phyloP scores from a whole-genome alignment of 371 early-diverging fungal genomes.

The Zancudomyces culisetae region DNA sequence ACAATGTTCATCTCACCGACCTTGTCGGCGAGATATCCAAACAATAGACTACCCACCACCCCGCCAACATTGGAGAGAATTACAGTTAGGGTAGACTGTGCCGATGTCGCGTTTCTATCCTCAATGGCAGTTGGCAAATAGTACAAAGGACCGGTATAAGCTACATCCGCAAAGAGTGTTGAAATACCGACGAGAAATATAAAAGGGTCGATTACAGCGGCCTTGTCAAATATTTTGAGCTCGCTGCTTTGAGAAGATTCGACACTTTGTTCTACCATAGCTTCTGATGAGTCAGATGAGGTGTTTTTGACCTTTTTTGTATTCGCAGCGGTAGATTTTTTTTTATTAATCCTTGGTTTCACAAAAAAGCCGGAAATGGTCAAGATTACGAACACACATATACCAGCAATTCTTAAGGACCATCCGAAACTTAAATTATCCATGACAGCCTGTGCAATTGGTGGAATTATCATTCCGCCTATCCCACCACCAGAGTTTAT shows the following conservation, averaged over 20 bases:
- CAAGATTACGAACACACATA: constrained; percentile 12
- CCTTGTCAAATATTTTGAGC: constrained; percentile 25
- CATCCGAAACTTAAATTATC: constrained; percentile 18
- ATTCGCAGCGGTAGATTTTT: too few relatives aligned
- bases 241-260: constrained; percentile 17
- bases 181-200: constrained; percentile 13
- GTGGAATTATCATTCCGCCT: constrained; percentile 44
- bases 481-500: constrained; percentile 47
- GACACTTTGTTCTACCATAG: too few relatives aligned
- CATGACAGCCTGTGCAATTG: constrained; percentile 22
- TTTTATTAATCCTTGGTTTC: constrained; percentile 12
- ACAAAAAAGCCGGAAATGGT: constrained; percentile 25
- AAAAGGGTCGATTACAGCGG: constrained; percentile 2
- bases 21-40: background rate
- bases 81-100: constrained; percentile 10
- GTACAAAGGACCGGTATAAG: constrained; percentile 30
- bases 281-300: constrained; percentile 15
- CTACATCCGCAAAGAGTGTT: constrained; percentile 14
- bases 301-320: constrained; percentile 33
- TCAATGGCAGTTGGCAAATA: constrained; percentile 25
- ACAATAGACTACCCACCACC: background rate
- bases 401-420: constrained; percentile 26
- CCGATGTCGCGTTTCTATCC: constrained; percentile 17
- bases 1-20: background rate
- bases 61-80: constrained; percentile 17